A percentile compares a stretch with the other conserved stretches of the same genome.
Conservation (phyloP, 345 rosid species). For the Kernera saxatilis region DNA sequence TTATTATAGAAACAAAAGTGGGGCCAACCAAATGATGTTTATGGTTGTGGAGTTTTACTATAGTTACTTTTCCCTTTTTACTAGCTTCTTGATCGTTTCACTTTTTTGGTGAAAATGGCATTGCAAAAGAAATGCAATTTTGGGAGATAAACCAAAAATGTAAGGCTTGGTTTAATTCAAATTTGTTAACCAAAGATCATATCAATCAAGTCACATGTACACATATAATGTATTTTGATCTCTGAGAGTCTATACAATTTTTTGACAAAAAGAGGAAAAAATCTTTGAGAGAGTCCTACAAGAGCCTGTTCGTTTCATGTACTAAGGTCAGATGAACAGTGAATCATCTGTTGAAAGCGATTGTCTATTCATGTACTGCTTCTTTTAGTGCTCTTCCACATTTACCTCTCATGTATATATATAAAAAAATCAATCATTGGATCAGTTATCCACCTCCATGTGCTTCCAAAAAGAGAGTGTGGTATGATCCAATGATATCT, state of each 20-base stretch:
- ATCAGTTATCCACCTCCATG: conserved; percentile 29
- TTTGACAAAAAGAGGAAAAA: conserved; percentile 11
- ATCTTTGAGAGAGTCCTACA: conserved; percentile 12
- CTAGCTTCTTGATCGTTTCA: background rate
- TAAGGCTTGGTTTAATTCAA: conserved; percentile 4
- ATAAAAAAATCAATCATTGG: conserved; percentile 27
- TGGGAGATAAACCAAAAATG: conserved; percentile 10
- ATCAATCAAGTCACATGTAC: conserved; percentile 26
- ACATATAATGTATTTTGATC: background rate
- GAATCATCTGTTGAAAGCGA: conserved; percentile 28
- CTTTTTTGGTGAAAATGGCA: background rate
- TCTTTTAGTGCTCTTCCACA: conserved; percentile 31
- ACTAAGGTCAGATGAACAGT: conserved; percentile 35
- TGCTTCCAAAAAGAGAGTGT: conserved; percentile 31
- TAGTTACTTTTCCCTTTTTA: background rate
- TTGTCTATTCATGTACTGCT: conserved; percentile 30
- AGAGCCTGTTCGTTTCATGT: conserved; percentile 21
- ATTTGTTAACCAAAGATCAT: conserved; percentile 6
- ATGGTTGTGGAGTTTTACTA: conserved; percentile 13
- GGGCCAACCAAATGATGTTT: conserved; percentile 17
- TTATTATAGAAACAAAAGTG: conserved; percentile 10
- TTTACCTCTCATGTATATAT: background rate
- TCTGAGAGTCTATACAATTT: background rate
- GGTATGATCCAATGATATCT: conserved; percentile 10
- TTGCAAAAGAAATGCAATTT: background rate